A percentile compares a stretch with the other conserved stretches of the same genome.
Conservation (phyloP, 495 filamentous ascomycete genomes). For the Polyplosphaeria fusca region DNA sequence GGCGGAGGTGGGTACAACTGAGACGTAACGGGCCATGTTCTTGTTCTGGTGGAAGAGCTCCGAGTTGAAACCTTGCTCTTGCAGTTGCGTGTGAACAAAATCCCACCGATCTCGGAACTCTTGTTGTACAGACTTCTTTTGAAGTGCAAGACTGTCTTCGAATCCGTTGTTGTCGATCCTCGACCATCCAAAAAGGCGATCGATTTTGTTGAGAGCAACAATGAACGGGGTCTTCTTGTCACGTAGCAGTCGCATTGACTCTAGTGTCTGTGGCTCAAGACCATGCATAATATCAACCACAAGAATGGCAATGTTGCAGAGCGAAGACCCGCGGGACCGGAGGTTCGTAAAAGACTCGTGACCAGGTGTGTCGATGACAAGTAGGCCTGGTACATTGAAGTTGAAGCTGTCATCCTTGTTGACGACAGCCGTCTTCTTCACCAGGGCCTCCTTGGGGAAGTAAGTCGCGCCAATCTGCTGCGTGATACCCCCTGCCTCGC, state of each 20-base stretch:
- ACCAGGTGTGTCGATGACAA: conserved; percentile 98
- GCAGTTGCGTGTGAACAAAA: conserved; percentile 87
- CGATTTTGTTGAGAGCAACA: conserved; percentile 98
- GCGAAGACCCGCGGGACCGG: conserved; percentile 89
- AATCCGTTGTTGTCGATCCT: conserved; percentile 98
- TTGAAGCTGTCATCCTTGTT: conserved; percentile 88
- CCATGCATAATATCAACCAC: conserved; percentile 99
- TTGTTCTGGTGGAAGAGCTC: conserved; percentile 97
- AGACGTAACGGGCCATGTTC: conserved; percentile 89
- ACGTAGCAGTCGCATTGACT: conserved; percentile 91
- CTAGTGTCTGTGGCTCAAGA: conserved; percentile 94
- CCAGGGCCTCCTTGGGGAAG: conserved; percentile 93
- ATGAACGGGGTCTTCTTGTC: conserved; percentile 98
- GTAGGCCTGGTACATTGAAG: conserved; percentile 94
- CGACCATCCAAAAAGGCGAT: conserved; percentile 98
- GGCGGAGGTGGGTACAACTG: conserved; percentile 92
- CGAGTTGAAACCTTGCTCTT: conserved; percentile 96
- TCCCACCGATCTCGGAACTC: conserved; percentile 91
- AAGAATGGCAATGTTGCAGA: conserved; percentile 99
- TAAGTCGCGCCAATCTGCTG: conserved; percentile 99
- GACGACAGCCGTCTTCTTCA: conserved; percentile 86
- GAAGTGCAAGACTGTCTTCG: conserved; percentile 80
- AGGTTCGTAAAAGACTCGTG: conserved; percentile 99
- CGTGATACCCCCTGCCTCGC: conserved; percentile 99
- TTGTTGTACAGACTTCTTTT: conserved; percentile 90